Percentiles rank a stretch among this genome's conserved stretches.
phyloP scores from a whole-genome alignment of 352 stramenopile species.

The Blastocystis hominis region DNA sequence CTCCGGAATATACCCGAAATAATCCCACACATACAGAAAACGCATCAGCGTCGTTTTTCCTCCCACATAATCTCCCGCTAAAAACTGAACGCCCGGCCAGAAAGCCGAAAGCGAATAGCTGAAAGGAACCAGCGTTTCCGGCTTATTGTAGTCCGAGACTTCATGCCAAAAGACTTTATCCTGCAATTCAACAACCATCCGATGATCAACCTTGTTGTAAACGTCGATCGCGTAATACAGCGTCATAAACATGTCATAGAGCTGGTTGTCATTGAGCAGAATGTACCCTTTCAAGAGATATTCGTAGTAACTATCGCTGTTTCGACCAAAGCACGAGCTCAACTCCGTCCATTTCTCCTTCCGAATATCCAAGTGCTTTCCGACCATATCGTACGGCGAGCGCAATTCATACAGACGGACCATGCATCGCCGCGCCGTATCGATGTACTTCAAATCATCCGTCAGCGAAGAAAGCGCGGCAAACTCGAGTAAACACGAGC shows the following conservation, averaged over 20 bases:
- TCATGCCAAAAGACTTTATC: conserved; percentile 67
- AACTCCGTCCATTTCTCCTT: conserved; percentile 70
- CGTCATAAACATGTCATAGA: conserved; percentile 76
- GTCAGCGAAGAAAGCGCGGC: conserved; percentile 80
- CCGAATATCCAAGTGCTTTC: conserved; percentile 82
- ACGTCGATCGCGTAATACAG: conserved; percentile 66
- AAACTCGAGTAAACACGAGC: conserved; percentile 89
- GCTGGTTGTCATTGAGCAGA: conserved; percentile 79
- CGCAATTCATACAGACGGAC: conserved; percentile 70
- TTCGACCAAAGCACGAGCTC: conserved; percentile 75
- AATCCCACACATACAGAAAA: conserved; percentile 84
- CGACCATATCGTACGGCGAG: conserved; percentile 75
- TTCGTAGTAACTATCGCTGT: conserved; percentile 92
- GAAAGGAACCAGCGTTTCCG: conserved; percentile 68
- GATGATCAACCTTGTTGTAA: conserved; percentile 59
- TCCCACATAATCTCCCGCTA: conserved; percentile 78
- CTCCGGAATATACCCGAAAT: conserved; percentile 86
- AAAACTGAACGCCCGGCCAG: conserved; percentile 85
- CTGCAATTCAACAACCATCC: neutral
- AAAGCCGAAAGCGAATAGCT: conserved; percentile 84
- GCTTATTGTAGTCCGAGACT: conserved; percentile 66
- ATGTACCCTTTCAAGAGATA: conserved; percentile 92
- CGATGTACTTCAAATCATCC: conserved; percentile 67
- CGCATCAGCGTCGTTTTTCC: conserved; percentile 80
- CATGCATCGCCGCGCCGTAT: conserved; percentile 67